Evolutionary conservation across 164 flowering plant genomes (phyloP).

Genomic region (Paratinospora sagittata): DNA sequence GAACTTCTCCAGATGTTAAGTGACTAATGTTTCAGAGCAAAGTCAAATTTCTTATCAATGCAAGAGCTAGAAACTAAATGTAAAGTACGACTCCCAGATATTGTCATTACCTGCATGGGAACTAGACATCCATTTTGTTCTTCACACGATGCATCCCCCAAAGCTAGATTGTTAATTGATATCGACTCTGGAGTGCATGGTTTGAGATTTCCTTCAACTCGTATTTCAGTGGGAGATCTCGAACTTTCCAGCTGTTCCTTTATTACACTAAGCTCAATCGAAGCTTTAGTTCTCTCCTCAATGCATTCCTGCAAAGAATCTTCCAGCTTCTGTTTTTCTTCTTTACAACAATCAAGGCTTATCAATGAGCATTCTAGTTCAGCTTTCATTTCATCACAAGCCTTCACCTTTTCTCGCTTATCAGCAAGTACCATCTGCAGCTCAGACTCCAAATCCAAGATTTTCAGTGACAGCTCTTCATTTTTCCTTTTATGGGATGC

Average conservation of each 20-base stretch:
- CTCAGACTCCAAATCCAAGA: slow-evolving; percentile 67
- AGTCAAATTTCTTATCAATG: not conserved
- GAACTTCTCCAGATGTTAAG: not conserved
- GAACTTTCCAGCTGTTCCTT: slow-evolving; percentile 36
- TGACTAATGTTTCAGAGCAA: not conserved
- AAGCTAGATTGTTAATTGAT: slow-evolving; percentile 11
- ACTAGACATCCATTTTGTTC: slow-evolving; percentile 11
- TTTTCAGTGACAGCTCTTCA: slow-evolving; percentile 55
- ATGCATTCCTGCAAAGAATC: slow-evolving; percentile 53
- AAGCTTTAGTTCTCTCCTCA: slow-evolving; percentile 40
- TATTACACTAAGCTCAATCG: slow-evolving; percentile 33
- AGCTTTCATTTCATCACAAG: slow-evolving; percentile 68
- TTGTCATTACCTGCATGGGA: slow-evolving; percentile 15
- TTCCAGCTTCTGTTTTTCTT: slow-evolving; percentile 80
- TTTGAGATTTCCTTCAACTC: slow-evolving; percentile 16
- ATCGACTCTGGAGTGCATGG: slow-evolving; percentile 8
- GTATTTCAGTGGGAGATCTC: slow-evolving; percentile 12
- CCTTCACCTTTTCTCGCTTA: slow-evolving; percentile 57
- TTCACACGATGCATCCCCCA: slow-evolving; percentile 2
- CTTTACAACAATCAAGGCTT: slow-evolving; percentile 88
- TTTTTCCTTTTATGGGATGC: slow-evolving; percentile 59
- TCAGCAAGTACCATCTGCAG: slow-evolving; percentile 46
- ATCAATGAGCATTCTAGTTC: slow-evolving; percentile 79
- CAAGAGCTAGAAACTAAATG: not conserved
- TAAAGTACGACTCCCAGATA: not conserved